Conservation (phyloP, 768 basidiomycete species). For the Leccinum broughii region DNA sequence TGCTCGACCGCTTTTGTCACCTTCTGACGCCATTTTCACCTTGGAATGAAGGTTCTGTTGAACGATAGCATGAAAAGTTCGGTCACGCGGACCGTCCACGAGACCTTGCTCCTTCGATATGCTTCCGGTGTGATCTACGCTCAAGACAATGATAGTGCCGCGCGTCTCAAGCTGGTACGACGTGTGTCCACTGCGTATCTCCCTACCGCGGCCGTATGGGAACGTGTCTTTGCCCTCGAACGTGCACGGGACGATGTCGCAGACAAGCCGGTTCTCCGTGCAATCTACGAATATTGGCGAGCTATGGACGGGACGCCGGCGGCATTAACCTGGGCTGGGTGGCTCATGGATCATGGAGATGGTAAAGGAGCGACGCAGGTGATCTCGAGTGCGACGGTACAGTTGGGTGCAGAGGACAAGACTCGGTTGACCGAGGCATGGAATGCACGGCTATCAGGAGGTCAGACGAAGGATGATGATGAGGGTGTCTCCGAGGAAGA, state of each 20-base stretch:
- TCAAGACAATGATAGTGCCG: constrained; percentile 18
- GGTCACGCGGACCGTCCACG: constrained; percentile 42
- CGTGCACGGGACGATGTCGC: constrained; percentile 14
- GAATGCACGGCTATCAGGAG: constrained; percentile 24
- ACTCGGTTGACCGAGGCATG: constrained; percentile 39
- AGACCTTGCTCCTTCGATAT: constrained; percentile 48
- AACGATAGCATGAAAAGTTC: constrained; percentile 48
- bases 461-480: constrained; percentile 13
- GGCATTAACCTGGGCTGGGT: constrained; percentile 45
- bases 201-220: constrained; percentile 46
- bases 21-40: constrained; percentile 1
- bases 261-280: constrained; percentile 20
- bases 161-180: constrained; percentile 35
- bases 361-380: constrained; percentile 42
- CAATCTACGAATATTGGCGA: constrained; percentile 47
- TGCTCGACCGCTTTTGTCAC: background rate
- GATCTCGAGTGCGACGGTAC: constrained; percentile 35
- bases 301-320: constrained; percentile 39
- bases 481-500: constrained; percentile 13
- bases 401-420: constrained; percentile 30
- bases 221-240: constrained; percentile 39
- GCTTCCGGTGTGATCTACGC: constrained; percentile 34
- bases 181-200: constrained; percentile 44
- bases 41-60: constrained; percentile 39
- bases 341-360: constrained; percentile 43